Evolutionary conservation across 768 basidiomycete genomes (phyloP).

Genomic region (Suillus alpinus): DNA sequence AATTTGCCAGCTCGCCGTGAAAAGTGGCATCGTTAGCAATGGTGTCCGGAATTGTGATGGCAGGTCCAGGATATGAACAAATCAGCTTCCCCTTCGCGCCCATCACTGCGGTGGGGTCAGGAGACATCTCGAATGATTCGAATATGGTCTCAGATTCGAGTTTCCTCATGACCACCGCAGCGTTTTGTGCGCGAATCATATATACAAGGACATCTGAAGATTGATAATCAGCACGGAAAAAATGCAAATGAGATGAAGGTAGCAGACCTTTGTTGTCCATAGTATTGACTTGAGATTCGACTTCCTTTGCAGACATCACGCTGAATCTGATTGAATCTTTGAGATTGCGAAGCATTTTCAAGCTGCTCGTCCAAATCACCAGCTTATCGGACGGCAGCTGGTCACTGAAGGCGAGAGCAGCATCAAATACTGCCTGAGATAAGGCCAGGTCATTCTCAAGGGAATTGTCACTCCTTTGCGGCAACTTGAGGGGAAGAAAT

Average conservation of each 20-base stretch:
- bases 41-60: conserved; percentile 33
- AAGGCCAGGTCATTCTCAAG: conserved; percentile 26
- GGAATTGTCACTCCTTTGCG: conserved; percentile 32
- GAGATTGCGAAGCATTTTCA: conserved; percentile 30
- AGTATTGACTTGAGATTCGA: conserved; percentile 16
- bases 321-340: conserved; percentile 3
- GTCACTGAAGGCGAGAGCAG: conserved; percentile 17
- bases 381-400: conserved; percentile 7
- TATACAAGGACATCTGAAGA: conserved; percentile 36
- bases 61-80: conserved; percentile 44
- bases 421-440: conserved; percentile 15
- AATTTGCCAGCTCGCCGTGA: conserved; percentile 33
- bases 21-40: conserved; percentile 29
- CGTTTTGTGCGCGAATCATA: conserved; percentile 46
- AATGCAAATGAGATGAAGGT: not conserved
- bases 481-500: conserved; percentile 41
- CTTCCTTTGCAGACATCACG: conserved; percentile 9
- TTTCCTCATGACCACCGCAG: conserved; percentile 40
- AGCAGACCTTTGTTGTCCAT: conserved; percentile 16
- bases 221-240: not conserved
- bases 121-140: conserved; percentile 48
- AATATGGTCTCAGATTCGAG: conserved; percentile 28
- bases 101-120: conserved; percentile 35
- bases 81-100: conserved; percentile 39
- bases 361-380: conserved; percentile 29